Evolutionary conservation across 306 rosid genomes (phyloP).

Genomic region (Sicyos edulis): DNA sequence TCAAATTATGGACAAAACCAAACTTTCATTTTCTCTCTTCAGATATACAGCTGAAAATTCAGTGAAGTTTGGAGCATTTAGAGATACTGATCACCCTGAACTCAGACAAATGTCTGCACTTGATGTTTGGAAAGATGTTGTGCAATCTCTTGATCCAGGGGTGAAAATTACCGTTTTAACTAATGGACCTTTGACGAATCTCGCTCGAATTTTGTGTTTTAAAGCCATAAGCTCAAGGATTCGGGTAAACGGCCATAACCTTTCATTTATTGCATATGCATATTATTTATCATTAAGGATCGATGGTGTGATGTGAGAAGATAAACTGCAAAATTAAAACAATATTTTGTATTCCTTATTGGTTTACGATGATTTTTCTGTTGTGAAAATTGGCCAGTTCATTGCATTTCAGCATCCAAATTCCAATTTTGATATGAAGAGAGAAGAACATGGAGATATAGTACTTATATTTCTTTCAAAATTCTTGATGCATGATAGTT

Average conservation of each 20-base stretch:
- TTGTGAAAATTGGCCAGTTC: neutral
- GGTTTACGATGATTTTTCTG: neutral
- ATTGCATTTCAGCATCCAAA: neutral
- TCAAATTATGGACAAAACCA: neutral
- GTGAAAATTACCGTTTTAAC: constrained; percentile 68
- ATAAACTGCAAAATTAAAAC: neutral
- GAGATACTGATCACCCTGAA: constrained; percentile 64
- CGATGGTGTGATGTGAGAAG: neutral
- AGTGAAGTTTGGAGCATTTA: constrained; percentile 51
- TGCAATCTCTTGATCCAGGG: constrained; percentile 39
- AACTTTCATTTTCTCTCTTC: neutral
- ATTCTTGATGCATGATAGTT: neutral
- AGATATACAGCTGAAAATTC: constrained; percentile 80
- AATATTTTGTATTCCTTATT: neutral
- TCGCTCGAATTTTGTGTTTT: constrained; percentile 49
- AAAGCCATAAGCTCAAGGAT: constrained; percentile 43
- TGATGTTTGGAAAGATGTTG: constrained; percentile 65
- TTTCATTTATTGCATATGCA: constrained; percentile 2
- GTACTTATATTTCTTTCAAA: neutral
- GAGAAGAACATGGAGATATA: neutral
- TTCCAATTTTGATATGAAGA: neutral
- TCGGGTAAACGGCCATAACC: constrained; percentile 35
- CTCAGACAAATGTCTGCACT: constrained; percentile 61
- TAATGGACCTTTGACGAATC: constrained; percentile 89
- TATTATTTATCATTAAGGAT: constrained; percentile 6